A percentile compares a stretch with the other conserved stretches of the same genome.
These are phyloP conservation scores for Zancudomyces culisetae DNA, from an alignment of 371 early-diverging fungal species.

Conservation along the genomic window DNA sequence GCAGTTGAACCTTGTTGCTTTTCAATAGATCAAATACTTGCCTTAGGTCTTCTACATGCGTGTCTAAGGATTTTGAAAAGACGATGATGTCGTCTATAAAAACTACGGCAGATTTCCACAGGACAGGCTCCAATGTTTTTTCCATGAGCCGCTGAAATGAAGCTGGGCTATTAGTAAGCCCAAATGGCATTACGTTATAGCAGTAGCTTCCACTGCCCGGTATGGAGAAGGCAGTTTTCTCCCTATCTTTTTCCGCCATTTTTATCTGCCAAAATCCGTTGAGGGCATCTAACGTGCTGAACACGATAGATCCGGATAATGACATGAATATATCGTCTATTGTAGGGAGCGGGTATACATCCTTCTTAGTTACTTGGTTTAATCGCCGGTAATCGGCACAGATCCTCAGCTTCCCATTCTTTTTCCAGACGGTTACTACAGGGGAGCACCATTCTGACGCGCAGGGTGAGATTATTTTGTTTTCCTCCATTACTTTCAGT, in stretches of 20 bases:
- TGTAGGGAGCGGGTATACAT: conserved; percentile 16
- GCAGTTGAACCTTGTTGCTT: conserved; percentile 6
- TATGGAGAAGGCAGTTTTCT: conserved; percentile 29
- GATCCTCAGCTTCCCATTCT: conserved; percentile 26
- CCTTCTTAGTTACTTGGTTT: conserved; percentile 23
- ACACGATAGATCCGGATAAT: conserved; percentile 7
- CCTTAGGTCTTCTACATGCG: not conserved
- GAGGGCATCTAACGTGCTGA: conserved; percentile 14
- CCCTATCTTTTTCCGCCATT: conserved; percentile 7
- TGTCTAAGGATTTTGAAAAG: not conserved
- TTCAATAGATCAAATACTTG: conserved; percentile 1
- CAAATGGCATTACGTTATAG: not conserved
- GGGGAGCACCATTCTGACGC: conserved; percentile 25
- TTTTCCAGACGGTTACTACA: conserved; percentile 33
- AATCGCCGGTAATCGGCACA: conserved; percentile 28
- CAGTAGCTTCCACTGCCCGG: not conserved
- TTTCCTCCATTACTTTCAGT: not conserved
- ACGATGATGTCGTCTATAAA: conserved; percentile 5
- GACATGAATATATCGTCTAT: conserved; percentile 20
- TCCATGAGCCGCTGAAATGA: not conserved
- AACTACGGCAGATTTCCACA: not conserved
- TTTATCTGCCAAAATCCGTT: conserved; percentile 23
- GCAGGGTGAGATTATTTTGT: not conserved
- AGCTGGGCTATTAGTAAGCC: conserved; percentile 1
- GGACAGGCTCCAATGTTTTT: not conserved